phyloP scores from a whole-genome alignment of 306 rosid species.

The Cicer arietinum region DNA sequence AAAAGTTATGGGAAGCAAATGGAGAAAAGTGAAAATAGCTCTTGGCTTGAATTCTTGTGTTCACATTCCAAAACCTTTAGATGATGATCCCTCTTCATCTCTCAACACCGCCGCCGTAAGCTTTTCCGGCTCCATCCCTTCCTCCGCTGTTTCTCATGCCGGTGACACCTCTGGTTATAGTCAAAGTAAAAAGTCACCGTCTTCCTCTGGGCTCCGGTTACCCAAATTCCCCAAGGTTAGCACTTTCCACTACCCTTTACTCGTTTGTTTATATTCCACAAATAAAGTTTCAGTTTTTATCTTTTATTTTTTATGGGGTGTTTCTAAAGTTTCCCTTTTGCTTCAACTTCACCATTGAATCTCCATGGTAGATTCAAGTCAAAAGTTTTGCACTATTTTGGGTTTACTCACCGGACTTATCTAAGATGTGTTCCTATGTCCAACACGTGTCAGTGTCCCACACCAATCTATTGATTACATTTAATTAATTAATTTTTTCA shows the following conservation, averaged over 20 bases:
- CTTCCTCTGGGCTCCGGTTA: constrained; percentile 68
- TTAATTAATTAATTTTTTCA: not conserved
- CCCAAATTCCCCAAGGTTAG: constrained; percentile 77
- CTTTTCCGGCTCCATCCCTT: constrained; percentile 49
- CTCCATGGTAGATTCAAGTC: constrained; percentile 54
- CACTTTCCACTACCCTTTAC: constrained; percentile 15
- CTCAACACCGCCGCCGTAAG: constrained; percentile 42
- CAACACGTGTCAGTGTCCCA: too few relatives aligned
- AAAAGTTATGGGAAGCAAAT: constrained; percentile 69
- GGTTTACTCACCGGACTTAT: not conserved
- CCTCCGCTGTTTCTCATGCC: constrained; percentile 48
- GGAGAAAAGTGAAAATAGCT: constrained; percentile 88
- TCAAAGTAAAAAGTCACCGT: constrained; percentile 64
- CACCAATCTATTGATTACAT: too few relatives aligned
- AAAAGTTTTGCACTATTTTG: constrained; percentile 36
- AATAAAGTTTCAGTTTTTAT: constrained; percentile 19
- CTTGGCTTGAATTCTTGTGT: constrained; percentile 70
- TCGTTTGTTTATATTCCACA: not conserved
- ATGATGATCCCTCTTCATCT: constrained; percentile 60
- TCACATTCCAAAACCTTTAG: constrained; percentile 64
- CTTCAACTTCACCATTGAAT: constrained; percentile 43
- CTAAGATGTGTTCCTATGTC: too few relatives aligned
- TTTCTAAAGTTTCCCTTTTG: constrained; percentile 32
- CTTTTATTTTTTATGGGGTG: not conserved
- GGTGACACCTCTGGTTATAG: constrained; percentile 49